phyloP scores from a whole-genome alignment of 2,329 filamentous ascomycete species.

The Trichoderma lentiforme region DNA sequence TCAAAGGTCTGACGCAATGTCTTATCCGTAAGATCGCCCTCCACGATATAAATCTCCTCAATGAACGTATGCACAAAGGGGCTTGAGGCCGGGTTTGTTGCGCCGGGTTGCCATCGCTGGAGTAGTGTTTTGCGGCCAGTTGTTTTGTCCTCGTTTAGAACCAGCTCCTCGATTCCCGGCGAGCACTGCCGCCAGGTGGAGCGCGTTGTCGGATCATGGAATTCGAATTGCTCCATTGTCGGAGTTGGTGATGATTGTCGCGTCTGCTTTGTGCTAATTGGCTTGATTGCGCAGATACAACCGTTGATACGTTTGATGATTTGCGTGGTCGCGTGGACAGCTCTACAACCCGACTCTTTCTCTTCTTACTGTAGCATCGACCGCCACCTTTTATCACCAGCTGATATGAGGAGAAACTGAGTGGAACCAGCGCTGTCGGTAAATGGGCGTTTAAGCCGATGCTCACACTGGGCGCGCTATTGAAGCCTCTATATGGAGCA shows the following conservation, averaged over 20 bases:
- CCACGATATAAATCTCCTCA: constrained; percentile 38
- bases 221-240: constrained; percentile 30
- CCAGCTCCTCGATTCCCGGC: constrained; percentile 35
- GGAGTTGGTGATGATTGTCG: not conserved
- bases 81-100: constrained; percentile 23
- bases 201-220: constrained; percentile 25
- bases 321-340: not conserved
- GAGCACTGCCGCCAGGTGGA: constrained; percentile 28
- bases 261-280: not conserved
- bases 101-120: constrained; percentile 37
- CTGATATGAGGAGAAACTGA: not conserved
- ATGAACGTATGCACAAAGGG: constrained; percentile 36
- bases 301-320: not conserved
- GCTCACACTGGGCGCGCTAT: not conserved
- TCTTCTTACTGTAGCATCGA: not conserved
- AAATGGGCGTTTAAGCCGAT: not conserved
- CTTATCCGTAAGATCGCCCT: constrained; percentile 35
- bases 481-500: not conserved
- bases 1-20: constrained; percentile 31
- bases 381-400: constrained; percentile 2
- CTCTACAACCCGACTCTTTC: not conserved
- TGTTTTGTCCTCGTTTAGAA: constrained; percentile 32
- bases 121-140: constrained; percentile 31
- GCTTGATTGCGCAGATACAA: not conserved
- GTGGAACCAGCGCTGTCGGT: not conserved